These are phyloP conservation scores for Diaporthe velutina DNA, from an alignment of 2,329 filamentous ascomycete genomes.

Conservation along the genomic window DNA sequence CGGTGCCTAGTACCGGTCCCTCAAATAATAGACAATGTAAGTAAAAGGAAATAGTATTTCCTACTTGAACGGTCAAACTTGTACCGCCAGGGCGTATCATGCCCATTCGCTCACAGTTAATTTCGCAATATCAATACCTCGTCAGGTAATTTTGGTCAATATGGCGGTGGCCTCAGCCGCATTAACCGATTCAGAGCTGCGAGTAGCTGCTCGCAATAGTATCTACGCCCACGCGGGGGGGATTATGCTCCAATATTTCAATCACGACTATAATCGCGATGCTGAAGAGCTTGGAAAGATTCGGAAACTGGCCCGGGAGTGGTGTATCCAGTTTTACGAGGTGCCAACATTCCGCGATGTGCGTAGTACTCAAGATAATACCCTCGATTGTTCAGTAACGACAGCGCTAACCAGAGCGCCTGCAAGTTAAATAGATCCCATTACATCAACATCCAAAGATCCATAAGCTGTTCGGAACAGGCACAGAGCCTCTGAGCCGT, in stretches of 20 bases:
- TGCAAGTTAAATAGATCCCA: not conserved
- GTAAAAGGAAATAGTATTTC: not conserved
- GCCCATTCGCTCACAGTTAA: not conserved
- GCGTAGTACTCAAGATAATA: not conserved
- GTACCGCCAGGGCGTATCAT: not conserved
- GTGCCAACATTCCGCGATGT: not conserved
- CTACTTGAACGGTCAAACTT: not conserved
- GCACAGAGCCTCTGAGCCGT: not conserved
- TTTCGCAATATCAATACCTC: not conserved
- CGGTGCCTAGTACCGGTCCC: not conserved
- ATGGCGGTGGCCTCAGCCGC: not conserved
- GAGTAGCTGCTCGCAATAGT: not conserved
- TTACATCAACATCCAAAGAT: not conserved
- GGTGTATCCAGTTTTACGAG: not conserved
- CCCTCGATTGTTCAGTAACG: not conserved
- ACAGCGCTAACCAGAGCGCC: not conserved
- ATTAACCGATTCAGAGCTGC: not conserved
- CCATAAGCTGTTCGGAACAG: not conserved
- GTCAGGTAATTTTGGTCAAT: not conserved
- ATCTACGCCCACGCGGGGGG: not conserved
- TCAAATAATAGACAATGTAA: not conserved
- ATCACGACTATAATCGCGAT: not conserved
- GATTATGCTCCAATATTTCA: constrained; percentile 3
- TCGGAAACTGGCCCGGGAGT: not conserved
- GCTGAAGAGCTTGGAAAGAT: not conserved